These are phyloP conservation scores for Melaleuca alternifolia DNA, from an alignment of 345 rosid species.

Conservation along the genomic window DNA sequence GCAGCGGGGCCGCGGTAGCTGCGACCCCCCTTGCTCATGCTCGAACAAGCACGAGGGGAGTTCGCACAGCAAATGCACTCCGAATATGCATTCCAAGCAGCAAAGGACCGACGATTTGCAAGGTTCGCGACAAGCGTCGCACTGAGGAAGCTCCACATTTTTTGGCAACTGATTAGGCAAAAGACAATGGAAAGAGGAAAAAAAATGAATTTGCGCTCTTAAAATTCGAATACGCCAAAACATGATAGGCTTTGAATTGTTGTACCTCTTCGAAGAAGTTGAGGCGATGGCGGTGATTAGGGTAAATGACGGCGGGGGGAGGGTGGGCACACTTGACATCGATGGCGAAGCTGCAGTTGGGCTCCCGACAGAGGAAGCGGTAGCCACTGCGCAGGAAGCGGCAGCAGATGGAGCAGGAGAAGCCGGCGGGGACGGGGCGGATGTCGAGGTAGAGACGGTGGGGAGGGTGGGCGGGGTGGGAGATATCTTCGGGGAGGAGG, in stretches of 20 bases:
- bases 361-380: neutral
- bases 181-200: no score
- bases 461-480: neutral
- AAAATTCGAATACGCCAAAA: neutral
- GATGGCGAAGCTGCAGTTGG: neutral
- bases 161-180: neutral
- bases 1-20: neutral
- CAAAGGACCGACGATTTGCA: neutral
- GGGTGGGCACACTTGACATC: neutral
- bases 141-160: neutral
- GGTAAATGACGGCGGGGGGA: neutral
- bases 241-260: neutral
- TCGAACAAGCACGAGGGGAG: neutral
- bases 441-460: neutral
- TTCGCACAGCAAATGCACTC: neutral
- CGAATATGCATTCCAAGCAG: neutral
- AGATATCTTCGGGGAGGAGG: neutral
- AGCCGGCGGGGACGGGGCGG: neutral
- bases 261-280: neutral
- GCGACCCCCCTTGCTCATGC: neutral
- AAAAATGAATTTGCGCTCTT: neutral
- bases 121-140: neutral
- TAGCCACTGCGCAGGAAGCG: neutral
- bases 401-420: neutral
- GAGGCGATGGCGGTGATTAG: neutral